Conservation (phyloP, 148 eudicot species). For the Amaranthus hypochondriacus region DNA sequence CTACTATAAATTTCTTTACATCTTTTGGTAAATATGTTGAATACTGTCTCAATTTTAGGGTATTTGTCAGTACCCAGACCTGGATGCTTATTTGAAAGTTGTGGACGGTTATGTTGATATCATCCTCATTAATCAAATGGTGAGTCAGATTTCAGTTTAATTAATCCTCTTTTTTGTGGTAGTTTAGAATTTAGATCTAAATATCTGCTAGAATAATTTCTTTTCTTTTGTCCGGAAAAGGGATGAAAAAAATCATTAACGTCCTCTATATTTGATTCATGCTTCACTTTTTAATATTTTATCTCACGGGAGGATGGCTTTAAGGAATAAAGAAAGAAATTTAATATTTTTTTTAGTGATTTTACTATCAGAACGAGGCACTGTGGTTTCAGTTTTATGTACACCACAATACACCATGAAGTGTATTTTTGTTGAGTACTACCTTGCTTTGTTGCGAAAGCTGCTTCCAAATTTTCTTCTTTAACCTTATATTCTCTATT, state of each 20-base stretch:
- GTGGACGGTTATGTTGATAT: conserved; percentile 65
- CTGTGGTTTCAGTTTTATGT: background rate
- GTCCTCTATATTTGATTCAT: background rate
- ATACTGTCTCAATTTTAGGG: conserved; percentile 42
- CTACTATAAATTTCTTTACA: background rate
- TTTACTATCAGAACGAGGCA: background rate
- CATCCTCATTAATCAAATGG: conserved; percentile 66
- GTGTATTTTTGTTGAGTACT: too few species aligned
- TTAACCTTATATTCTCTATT: too few species aligned
- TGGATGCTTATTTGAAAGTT: conserved; percentile 57
- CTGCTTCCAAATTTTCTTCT: too few species aligned
- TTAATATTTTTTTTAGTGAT: background rate
- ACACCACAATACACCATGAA: too few species aligned
- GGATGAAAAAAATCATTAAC: too few species aligned
- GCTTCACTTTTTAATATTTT: background rate
- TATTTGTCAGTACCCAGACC: conserved; percentile 29
- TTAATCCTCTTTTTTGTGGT: background rate
- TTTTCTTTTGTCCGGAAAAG: background rate
- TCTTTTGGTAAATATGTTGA: background rate
- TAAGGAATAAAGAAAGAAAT: background rate
- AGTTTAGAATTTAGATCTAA: background rate
- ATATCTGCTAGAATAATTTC: background rate
- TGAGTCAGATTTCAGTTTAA: conserved; percentile 28
- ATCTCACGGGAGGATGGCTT: background rate
- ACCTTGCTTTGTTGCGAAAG: too few species aligned